These are phyloP conservation scores for Byssothecium circinans DNA, from an alignment of 2,329 filamentous ascomycete species.

Conservation along the genomic window DNA sequence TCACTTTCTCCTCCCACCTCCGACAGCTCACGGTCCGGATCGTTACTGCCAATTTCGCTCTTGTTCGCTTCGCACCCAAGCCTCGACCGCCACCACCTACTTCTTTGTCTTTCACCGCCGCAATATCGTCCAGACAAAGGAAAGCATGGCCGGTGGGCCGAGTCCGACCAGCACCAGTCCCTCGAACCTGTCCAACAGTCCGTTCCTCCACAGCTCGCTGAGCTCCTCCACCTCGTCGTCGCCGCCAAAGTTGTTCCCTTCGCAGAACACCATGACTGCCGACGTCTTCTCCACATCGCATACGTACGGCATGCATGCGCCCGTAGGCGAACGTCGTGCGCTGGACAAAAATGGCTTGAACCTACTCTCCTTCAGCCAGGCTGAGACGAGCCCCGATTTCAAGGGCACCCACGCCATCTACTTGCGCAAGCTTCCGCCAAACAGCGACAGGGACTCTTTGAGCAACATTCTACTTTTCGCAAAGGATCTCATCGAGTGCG, in stretches of 20 bases:
- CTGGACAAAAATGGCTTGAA: slow-evolving; percentile 41
- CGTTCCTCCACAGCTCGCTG: slow-evolving; percentile 43
- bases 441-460: slow-evolving; percentile 60
- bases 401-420: slow-evolving; percentile 47
- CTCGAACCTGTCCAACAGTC: slow-evolving; percentile 44
- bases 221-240: slow-evolving; percentile 46
- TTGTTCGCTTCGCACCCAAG: slow-evolving; percentile 20
- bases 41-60: slow-evolving; percentile 19
- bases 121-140: slow-evolving; percentile 37
- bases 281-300: slow-evolving; percentile 47
- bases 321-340: slow-evolving; percentile 46
- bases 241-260: slow-evolving; percentile 38
- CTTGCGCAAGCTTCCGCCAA: slow-evolving; percentile 62
- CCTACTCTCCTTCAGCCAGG: slow-evolving; percentile 41
- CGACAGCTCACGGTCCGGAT: slow-evolving; percentile 19
- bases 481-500: slow-evolving; percentile 62
- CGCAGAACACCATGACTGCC: slow-evolving; percentile 43
- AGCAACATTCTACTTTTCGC: slow-evolving; percentile 67
- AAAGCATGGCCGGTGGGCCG: slow-evolving; percentile 45
- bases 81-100: slow-evolving; percentile 15
- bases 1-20: slow-evolving; percentile 17
- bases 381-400: slow-evolving; percentile 28
- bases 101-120: slow-evolving; percentile 38
- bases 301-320: slow-evolving; percentile 43
- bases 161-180: slow-evolving; percentile 48